Evolutionary conservation across 768 basidiomycete genomes (phyloP).

Genomic region (Amanita phalloides): DNA sequence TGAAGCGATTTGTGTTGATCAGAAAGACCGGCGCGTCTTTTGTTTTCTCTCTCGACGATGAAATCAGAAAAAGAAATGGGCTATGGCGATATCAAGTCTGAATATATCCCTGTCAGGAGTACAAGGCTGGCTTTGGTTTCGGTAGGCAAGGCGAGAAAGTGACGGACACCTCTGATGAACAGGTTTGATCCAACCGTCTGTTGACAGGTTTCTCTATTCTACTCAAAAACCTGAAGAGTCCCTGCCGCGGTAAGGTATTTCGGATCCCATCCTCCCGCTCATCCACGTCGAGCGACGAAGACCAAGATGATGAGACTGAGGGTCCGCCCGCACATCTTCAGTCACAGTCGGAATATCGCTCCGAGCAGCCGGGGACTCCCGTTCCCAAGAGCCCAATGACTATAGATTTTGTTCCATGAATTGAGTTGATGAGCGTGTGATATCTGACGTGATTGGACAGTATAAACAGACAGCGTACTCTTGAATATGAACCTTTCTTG

Average conservation of each 20-base stretch:
- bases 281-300: conserved; percentile 16
- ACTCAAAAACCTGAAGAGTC: conserved; percentile 44
- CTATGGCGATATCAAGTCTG: conserved; percentile 10
- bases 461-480: too few species aligned
- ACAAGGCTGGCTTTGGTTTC: conserved; percentile 56
- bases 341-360: not conserved
- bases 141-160: conserved; percentile 75
- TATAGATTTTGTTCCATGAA: too few species aligned
- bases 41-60: not conserved
- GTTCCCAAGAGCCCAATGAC: conserved; percentile 14
- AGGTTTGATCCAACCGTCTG: not conserved
- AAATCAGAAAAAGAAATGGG: conserved; percentile 4
- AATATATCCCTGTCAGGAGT: conserved; percentile 14
- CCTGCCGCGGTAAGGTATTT: conserved; percentile 30
- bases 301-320: not conserved
- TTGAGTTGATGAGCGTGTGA: too few species aligned
- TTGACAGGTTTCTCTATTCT: conserved; percentile 37
- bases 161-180: conserved; percentile 24
- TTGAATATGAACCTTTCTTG: too few species aligned
- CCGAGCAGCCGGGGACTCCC: not conserved
- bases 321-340: not conserved
- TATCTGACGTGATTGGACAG: too few species aligned
- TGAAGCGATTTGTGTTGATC: conserved; percentile 1
- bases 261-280: conserved; percentile 20
- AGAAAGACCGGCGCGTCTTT: conserved; percentile 4